Evolutionary conservation across 2,329 filamentous ascomycete genomes (phyloP).

Genomic region (Alternaria sp.): DNA sequence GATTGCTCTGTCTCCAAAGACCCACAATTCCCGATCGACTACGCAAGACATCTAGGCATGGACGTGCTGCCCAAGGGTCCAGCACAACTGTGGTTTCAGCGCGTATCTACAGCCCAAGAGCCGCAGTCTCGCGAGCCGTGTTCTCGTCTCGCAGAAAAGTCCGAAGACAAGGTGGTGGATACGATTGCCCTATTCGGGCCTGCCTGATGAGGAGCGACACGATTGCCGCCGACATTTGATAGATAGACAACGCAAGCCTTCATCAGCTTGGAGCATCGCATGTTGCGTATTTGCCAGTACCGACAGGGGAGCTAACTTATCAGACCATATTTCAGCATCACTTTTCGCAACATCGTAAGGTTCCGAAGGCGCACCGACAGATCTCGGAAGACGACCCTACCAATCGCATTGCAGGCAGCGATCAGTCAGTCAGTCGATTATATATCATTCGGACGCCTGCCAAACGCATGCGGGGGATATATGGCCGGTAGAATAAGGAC

Average conservation of each 20-base stretch:
- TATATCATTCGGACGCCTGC: neutral
- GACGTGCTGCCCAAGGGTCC: neutral
- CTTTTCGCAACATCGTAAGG: neutral
- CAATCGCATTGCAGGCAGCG: neutral
- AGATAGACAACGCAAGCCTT: neutral
- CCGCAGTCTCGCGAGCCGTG: constrained; percentile 5
- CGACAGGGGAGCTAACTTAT: neutral
- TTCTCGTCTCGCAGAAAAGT: neutral
- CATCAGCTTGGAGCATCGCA: neutral
- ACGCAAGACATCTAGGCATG: constrained; percentile 1
- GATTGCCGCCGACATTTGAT: neutral
- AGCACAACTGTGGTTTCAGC: neutral
- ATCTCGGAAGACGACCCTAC: neutral
- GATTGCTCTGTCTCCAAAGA: neutral
- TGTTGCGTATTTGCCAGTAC: neutral
- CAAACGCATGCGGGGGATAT: neutral
- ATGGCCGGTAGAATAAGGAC: neutral
- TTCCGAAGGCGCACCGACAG: neutral
- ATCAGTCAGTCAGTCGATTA: neutral
- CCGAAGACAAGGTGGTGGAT: neutral
- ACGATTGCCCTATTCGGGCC: neutral
- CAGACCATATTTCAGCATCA: neutral
- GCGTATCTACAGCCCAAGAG: neutral
- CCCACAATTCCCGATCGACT: neutral
- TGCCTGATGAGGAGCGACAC: neutral